Base-by-base conservation (phyloP, 2,329 filamentous ascomycete species). In the Ophiognomonia clavigignenti-juglandacearum region DNA sequence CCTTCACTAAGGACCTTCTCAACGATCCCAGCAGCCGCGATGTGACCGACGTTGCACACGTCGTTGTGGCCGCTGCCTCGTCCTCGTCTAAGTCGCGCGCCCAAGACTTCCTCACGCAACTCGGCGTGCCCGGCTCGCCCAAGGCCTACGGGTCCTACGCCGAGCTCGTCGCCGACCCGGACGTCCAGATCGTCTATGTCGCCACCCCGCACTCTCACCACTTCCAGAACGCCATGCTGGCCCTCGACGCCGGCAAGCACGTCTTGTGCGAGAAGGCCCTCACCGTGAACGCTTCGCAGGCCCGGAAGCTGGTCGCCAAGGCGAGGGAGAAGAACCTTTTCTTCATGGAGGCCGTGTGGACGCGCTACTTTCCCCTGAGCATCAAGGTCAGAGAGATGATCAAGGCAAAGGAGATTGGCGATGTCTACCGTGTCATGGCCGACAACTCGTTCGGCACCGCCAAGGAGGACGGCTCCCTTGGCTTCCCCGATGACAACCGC, bases 121-220 rank as follows among this genome's bases (percentile, higher is more conserved):
- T 85, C 31, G 78, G 83, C 49, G 82, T 85, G n/a, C 83, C 86
- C 4, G 69, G 76, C 16, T 74, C 80, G 7, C 84, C 85, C 48
- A 80, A 80, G 57, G 76, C 84, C 9, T 95, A 95, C 62, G 87
- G 85, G 50, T 88, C 84, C 10, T 96, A 96, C 67, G 76, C 83
- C 52, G 86, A 90, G 62, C 78, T 96, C 23, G 88, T 92, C 22
- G 77, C 78, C 42, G 88, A 95, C 62, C 71, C 84, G 6, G 78
- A 88, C 58, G 78, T 95, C 55, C 87, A 95, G 64, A 87, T 95
- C 57, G 69, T 96, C 68, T 96, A 95, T 66, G 80, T 96, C 47
- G 89, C 88, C 20, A 95, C 90, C 4, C 90, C 90, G 14, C 90
- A 95, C 70, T 91, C 86, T 58, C 90, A 95, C 65, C 90, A 96